Percentiles rank a stretch among this genome's conserved stretches.
phyloP scores from a whole-genome alignment of 2,329 filamentous ascomycete species.

The Xylariaceae sp. region DNA sequence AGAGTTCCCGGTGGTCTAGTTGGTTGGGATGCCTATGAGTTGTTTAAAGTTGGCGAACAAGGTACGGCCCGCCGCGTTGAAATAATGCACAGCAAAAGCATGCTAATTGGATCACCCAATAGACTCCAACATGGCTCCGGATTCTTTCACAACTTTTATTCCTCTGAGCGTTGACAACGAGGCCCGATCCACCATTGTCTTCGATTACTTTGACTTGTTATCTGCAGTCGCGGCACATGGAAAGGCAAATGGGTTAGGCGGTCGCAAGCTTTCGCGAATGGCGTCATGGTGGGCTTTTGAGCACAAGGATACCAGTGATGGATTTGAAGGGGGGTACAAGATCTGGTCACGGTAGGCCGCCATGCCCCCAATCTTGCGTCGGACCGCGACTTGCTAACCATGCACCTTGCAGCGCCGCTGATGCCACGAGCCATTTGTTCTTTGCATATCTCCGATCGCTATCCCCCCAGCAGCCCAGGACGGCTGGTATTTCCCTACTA shows the following conservation, averaged over 20 bases:
- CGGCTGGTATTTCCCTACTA: slow-evolving; percentile 76
- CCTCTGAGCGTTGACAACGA: slow-evolving; percentile 88
- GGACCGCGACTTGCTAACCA: slow-evolving; percentile 29
- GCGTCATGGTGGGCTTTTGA: slow-evolving; percentile 99
- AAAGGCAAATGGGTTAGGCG: slow-evolving; percentile 88
- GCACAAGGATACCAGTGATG: slow-evolving; percentile 77
- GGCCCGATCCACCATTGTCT: slow-evolving; percentile 81
- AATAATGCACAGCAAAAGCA: slow-evolving; percentile 8
- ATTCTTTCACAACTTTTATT: slow-evolving; percentile 95
- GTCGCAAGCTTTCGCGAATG: slow-evolving; percentile 88
- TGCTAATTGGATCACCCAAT: slow-evolving; percentile 11
- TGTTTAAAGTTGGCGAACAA: slow-evolving; percentile 91
- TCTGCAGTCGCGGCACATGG: slow-evolving; percentile 87
- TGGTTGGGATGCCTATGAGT: slow-evolving; percentile 93
- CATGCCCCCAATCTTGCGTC: slow-evolving; percentile 5
- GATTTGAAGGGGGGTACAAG: slow-evolving; percentile 92
- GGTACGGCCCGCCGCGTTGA: slow-evolving; percentile 48
- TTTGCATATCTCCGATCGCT: slow-evolving; percentile 93
- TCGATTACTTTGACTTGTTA: slow-evolving; percentile 93
- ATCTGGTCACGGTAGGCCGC: slow-evolving; percentile 69
- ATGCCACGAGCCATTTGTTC: slow-evolving; percentile 95
- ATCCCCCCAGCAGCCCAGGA: slow-evolving; percentile 66
- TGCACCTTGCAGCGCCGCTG: slow-evolving; percentile 63
- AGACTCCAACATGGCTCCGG: slow-evolving; percentile 89
- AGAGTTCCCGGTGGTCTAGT: slow-evolving; percentile 86